Conservation (phyloP, 768 basidiomycete species). For the Calocybe gangraenosa region DNA sequence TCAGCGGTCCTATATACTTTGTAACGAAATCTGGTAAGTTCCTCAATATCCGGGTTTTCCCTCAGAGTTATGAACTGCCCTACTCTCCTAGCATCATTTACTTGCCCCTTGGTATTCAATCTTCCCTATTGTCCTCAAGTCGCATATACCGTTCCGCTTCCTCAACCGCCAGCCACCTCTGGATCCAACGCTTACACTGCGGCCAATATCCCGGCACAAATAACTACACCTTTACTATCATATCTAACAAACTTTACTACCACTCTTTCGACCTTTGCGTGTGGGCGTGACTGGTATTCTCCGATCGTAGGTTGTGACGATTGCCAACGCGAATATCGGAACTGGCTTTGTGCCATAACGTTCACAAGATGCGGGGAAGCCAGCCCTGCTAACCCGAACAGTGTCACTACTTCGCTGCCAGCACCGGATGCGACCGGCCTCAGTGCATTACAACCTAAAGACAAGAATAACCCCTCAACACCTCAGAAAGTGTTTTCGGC, state of each 20-base stretch:
- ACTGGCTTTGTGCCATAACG: constrained; percentile 72
- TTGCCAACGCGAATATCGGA: constrained; percentile 68
- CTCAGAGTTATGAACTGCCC: constrained; percentile 1
- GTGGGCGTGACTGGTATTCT: constrained; percentile 78
- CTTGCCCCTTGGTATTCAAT: constrained; percentile 65
- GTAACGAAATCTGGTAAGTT: constrained; percentile 68
- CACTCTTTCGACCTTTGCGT: constrained; percentile 67
- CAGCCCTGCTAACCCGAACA: constrained; percentile 26
- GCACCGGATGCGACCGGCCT: constrained; percentile 28
- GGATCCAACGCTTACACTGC: constrained; percentile 42
- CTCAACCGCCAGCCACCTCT: constrained; percentile 34
- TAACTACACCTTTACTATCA: constrained; percentile 50
- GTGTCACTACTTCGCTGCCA: constrained; percentile 28
- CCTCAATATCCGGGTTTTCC: background rate
- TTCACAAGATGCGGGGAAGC: constrained; percentile 74
- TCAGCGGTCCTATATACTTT: constrained; percentile 69
- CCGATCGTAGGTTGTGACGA: constrained; percentile 73
- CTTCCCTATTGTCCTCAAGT: constrained; percentile 73
- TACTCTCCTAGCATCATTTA: constrained; percentile 47
- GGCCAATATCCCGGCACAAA: constrained; percentile 41
- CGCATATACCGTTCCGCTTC: constrained; percentile 67
- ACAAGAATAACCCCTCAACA: constrained; percentile 14
- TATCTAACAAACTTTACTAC: constrained; percentile 73
- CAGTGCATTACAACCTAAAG: constrained; percentile 21
- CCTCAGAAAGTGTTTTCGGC: constrained; percentile 41